Percentiles rank a stretch among this genome's conserved stretches.
Conservation (phyloP, 768 basidiomycete genomes). For the Cystobasidiopsis lactophilus region DNA sequence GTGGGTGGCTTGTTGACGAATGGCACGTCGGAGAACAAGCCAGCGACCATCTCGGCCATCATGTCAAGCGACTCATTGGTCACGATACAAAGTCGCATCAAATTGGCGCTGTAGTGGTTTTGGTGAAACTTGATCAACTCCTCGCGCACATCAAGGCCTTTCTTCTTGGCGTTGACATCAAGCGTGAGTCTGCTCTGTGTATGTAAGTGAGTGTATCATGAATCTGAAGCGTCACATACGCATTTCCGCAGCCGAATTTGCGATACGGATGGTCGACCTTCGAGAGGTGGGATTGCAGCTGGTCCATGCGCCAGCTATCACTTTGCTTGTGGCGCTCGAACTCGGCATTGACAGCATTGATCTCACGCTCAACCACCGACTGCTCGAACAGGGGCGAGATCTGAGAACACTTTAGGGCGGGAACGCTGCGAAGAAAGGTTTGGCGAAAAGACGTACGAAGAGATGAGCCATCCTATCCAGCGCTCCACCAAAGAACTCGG, state of each 20-base stretch:
- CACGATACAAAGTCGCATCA: conserved; percentile 28
- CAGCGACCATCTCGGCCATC: no score
- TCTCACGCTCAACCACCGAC: conserved; percentile 63
- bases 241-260: conserved; percentile 23
- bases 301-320: conserved; percentile 78
- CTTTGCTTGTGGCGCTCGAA: conserved; percentile 83
- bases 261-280: conserved; percentile 25
- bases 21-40: no score
- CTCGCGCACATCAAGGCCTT: conserved; percentile 26
- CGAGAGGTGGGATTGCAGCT: conserved; percentile 50
- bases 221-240: not conserved
- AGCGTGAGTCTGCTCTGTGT: conserved; percentile 27
- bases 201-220: not conserved
- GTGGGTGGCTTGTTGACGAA: not conserved
- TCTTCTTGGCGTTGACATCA: conserved; percentile 24
- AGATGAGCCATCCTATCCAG: conserved; percentile 33
- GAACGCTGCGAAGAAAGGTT: not conserved
- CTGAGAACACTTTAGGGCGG: not conserved
- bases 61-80: conserved; percentile 16
- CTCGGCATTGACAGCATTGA: conserved; percentile 90
- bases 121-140: conserved; percentile 29
- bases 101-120: conserved; percentile 24
- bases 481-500: conserved; percentile 22
- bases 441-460: conserved; percentile 29
- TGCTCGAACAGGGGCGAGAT: conserved; percentile 72